Percentiles rank a stretch among this genome's conserved stretches.
phyloP scores from a whole-genome alignment of 2,329 filamentous ascomycete species.

The Pseudocercospora pini-densiflorae region DNA sequence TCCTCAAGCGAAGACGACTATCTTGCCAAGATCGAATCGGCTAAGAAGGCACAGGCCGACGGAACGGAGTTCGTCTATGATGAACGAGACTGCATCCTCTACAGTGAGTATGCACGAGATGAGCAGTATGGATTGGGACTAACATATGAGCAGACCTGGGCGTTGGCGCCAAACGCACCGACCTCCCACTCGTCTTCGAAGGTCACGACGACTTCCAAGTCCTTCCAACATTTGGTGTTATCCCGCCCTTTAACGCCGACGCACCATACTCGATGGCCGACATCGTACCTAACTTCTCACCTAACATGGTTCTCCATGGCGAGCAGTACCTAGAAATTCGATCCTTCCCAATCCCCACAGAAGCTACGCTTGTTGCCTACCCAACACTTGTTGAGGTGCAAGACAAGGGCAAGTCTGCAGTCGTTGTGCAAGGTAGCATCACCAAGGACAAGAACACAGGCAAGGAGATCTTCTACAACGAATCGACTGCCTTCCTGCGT shows the following conservation, averaged over 20 bases:
- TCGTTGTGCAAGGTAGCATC: conserved; percentile 78
- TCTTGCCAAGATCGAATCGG: conserved; percentile 74
- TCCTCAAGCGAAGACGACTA: conserved; percentile 44
- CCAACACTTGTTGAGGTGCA: conserved; percentile 89
- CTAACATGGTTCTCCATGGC: conserved; percentile 98
- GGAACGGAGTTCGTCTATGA: conserved; percentile 81
- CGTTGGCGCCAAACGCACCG: conserved; percentile 85
- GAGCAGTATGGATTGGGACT: conserved; percentile 20
- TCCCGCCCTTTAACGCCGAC: conserved; percentile 88
- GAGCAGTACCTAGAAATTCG: conserved; percentile 97
- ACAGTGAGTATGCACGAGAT: conserved; percentile 58
- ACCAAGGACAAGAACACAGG: conserved; percentile 85
- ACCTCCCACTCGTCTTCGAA: conserved; percentile 89
- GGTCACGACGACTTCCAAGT: conserved; percentile 90
- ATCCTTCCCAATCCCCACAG: conserved; percentile 88
- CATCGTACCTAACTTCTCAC: conserved; percentile 92
- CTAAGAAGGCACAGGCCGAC: conserved; percentile 71
- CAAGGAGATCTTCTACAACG: conserved; percentile 96
- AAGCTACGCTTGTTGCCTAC: conserved; percentile 74
- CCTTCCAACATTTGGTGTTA: conserved; percentile 92
- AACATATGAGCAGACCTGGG: conserved; percentile 67
- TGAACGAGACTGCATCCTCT: conserved; percentile 88
- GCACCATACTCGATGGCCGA: conserved; percentile 79
- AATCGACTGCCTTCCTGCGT: conserved; percentile 88
- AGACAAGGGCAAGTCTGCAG: conserved; percentile 89